phyloP scores from a whole-genome alignment of 2,329 filamentous ascomycete genomes.

The Plectosphaerella cucumerina region DNA sequence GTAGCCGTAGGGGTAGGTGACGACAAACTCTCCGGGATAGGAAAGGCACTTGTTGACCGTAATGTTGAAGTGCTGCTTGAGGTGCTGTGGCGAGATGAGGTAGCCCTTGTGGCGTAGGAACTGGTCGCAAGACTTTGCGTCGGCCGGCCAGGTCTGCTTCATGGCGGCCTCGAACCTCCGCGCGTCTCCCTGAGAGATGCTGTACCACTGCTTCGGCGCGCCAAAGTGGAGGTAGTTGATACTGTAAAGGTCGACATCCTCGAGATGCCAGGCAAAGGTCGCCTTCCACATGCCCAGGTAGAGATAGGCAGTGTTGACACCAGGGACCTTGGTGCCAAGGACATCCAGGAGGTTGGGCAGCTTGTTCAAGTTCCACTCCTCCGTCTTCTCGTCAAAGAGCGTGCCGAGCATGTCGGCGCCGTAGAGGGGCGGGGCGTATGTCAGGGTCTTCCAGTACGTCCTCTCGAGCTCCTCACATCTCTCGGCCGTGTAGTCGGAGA shows the following conservation, averaged over 20 bases:
- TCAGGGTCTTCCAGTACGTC: slow-evolving; percentile 95
- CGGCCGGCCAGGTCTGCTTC: slow-evolving; percentile 90
- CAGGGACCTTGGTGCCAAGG: slow-evolving; percentile 89
- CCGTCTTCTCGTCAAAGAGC: slow-evolving; percentile 81
- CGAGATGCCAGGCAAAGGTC: slow-evolving; percentile 97
- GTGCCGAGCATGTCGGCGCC: slow-evolving; percentile 96
- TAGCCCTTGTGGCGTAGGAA: slow-evolving; percentile 98
- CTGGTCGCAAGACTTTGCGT: slow-evolving; percentile 92
- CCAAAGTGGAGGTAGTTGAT: slow-evolving; percentile 99
- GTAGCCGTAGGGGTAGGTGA: slow-evolving; percentile 97
- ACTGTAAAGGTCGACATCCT: slow-evolving; percentile 97
- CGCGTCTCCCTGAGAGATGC: slow-evolving; percentile 93
- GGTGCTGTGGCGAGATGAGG: slow-evolving; percentile 83
- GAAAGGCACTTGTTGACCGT: slow-evolving; percentile 95
- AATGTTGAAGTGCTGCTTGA: slow-evolving; percentile 87
- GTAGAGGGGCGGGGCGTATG: slow-evolving; percentile 91
- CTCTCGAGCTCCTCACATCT: slow-evolving; percentile 92
- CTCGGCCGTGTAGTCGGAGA: slow-evolving; percentile 85
- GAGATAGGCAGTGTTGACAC: slow-evolving; percentile 95
- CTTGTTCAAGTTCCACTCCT: slow-evolving; percentile 91
- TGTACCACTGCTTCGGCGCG: slow-evolving; percentile 99
- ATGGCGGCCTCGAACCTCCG: slow-evolving; percentile 90
- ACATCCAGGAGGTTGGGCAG: slow-evolving; percentile 91
- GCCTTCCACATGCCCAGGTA: slow-evolving; percentile 99
- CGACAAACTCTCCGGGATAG: slow-evolving; percentile 95